Evolutionary conservation across 352 stramenopile genomes (phyloP).

Genomic region (Saprolegnia parasitica): DNA sequence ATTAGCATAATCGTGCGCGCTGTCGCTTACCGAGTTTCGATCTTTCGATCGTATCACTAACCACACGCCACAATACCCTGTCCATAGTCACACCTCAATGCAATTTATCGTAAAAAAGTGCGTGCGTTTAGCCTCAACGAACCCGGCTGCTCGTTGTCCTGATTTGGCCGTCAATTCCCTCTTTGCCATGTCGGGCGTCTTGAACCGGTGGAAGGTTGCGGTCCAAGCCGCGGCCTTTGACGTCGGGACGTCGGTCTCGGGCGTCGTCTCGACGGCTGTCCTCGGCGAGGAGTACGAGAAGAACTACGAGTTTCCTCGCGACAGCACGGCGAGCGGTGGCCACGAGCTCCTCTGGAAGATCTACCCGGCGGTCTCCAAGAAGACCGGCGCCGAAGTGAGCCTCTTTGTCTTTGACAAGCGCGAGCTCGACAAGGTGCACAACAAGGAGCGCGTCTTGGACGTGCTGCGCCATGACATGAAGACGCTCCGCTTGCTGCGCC

Average conservation of each 20-base stretch:
- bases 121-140: constrained; percentile 7
- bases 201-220: constrained; percentile 28
- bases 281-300: constrained; percentile 83
- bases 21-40: too few relatives aligned
- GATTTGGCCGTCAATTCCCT: background rate
- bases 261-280: constrained; percentile 49
- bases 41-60: too few relatives aligned
- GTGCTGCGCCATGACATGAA: constrained; percentile 87
- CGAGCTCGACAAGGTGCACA: constrained; percentile 75
- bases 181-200: constrained; percentile 17
- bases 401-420: constrained; percentile 87
- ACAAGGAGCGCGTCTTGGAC: constrained; percentile 83
- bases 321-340: constrained; percentile 76
- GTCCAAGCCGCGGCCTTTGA: constrained; percentile 25
- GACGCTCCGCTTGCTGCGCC: constrained; percentile 74
- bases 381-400: constrained; percentile 73
- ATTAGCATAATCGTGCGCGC: too few relatives aligned
- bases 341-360: constrained; percentile 83
- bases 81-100: too few relatives aligned
- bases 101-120: background rate
- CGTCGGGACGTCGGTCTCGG: constrained; percentile 39
- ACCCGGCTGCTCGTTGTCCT: background rate
- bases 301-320: constrained; percentile 80
- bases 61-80: too few relatives aligned
- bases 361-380: constrained; percentile 73